Conservation (phyloP, 768 basidiomycete species). For the Roridomyces roridus region DNA sequence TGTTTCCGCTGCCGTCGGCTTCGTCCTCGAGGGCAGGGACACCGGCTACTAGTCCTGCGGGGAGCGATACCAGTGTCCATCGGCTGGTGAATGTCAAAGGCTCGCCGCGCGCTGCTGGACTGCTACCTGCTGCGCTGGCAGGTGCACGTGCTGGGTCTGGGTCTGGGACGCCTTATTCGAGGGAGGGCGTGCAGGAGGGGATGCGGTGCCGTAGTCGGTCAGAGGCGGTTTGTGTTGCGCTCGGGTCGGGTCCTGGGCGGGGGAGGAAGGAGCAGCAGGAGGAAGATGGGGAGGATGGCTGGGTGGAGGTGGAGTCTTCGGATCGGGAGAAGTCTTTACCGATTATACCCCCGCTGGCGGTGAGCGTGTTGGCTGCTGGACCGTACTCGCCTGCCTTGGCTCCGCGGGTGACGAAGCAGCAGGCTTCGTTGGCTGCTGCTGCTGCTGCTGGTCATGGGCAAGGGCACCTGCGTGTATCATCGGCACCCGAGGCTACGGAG, state of each 20-base stretch:
- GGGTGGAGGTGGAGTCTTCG: not conserved
- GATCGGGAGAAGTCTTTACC: conserved; percentile 1
- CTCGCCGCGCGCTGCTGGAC: not conserved
- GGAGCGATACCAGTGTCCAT: conserved; percentile 5
- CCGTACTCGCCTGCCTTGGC: conserved; percentile 20
- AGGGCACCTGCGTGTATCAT: not conserved
- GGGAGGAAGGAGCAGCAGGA: conserved; percentile 8
- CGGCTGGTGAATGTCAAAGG: not conserved
- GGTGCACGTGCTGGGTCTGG: not conserved
- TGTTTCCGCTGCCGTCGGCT: conserved; percentile 22
- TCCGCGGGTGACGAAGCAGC: not conserved
- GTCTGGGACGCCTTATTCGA: not conserved
- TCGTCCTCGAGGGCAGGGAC: not conserved
- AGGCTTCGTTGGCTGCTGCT: not conserved
- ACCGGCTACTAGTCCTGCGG: conserved; percentile 1
- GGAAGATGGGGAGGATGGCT: not conserved
- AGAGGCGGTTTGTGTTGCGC: conserved; percentile 22
- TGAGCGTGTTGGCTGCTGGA: conserved; percentile 16
- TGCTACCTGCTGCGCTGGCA: conserved; percentile 13
- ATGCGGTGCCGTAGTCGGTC: conserved; percentile 17
- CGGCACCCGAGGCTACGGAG: not conserved
- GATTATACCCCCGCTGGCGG: conserved; percentile 18
- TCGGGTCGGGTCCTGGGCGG: no score
- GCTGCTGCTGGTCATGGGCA: not conserved
- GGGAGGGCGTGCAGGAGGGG: not conserved